phyloP scores from a whole-genome alignment of 805 yeast species.

The Komagataella pastoris region DNA sequence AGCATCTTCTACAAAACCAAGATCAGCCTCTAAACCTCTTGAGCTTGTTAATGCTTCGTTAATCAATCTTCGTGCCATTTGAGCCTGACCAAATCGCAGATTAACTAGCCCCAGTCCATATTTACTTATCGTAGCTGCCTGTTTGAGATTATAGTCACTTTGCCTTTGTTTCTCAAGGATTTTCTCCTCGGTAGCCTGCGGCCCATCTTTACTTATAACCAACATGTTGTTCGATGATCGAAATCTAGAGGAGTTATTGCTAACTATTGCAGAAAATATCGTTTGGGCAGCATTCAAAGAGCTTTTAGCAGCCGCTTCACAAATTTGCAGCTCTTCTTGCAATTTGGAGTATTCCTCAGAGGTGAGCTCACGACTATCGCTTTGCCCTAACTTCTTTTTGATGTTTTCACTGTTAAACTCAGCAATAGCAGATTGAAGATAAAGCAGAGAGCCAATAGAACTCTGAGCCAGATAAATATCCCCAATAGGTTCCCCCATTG shows the following conservation, averaged over 20 bases:
- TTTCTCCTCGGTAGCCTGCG: background rate
- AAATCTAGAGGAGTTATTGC: background rate
- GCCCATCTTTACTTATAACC: background rate
- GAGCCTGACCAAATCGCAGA: background rate
- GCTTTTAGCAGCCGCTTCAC: slow-evolving; percentile 6
- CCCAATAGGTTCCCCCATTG: slow-evolving; percentile 53
- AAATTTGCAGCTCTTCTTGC: slow-evolving; percentile 7
- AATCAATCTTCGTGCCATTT: background rate
- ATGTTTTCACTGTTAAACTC: background rate
- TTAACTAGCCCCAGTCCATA: background rate
- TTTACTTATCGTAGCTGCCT: background rate
- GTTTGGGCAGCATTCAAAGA: slow-evolving; percentile 2
- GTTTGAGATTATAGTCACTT: background rate
- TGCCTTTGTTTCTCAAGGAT: background rate
- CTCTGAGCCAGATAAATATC: slow-evolving; percentile 53
- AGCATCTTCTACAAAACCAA: background rate
- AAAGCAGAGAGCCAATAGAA: slow-evolving; percentile 56
- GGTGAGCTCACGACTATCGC: background rate
- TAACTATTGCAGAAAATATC: background rate
- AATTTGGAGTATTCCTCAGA: slow-evolving; percentile 2
- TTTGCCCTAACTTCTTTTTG: background rate
- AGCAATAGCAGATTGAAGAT: slow-evolving; percentile 17
- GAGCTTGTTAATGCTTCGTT: background rate
- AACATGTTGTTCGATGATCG: background rate
- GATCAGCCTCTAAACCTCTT: background rate